A percentile compares a stretch with the other conserved stretches of the same genome.
Evolutionary conservation across 1,139 yeast species (phyloP).

Genomic region (Suhomyces choctaworum): DNA sequence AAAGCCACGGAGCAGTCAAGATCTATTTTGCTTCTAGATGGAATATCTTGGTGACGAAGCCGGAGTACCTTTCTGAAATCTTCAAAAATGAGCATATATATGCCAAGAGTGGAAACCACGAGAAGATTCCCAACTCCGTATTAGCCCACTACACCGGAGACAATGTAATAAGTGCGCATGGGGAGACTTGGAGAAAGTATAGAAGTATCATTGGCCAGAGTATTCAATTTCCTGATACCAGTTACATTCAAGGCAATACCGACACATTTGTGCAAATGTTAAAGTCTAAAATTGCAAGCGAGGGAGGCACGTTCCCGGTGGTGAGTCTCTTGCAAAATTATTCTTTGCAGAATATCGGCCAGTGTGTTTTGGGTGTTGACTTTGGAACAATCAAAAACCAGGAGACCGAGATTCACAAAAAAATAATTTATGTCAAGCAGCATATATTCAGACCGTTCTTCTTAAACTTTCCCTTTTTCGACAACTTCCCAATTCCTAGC

Average conservation of each 20-base stretch:
- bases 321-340: slow-evolving; percentile 48
- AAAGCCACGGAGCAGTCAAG: slow-evolving; percentile 55
- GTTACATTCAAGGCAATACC: slow-evolving; percentile 37
- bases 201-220: slow-evolving; percentile 48
- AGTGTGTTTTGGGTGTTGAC: slow-evolving; percentile 52
- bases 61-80: slow-evolving; percentile 47
- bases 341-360: slow-evolving; percentile 52
- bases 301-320: slow-evolving; percentile 23
- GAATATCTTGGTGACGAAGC: slow-evolving; percentile 56
- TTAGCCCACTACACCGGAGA: slow-evolving; percentile 61
- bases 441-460: slow-evolving; percentile 59
- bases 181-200: slow-evolving; percentile 52
- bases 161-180: slow-evolving; percentile 62
- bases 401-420: slow-evolving; percentile 37
- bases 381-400: slow-evolving; percentile 30
- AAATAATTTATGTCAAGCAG: slow-evolving; percentile 46
- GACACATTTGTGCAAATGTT: slow-evolving; percentile 22
- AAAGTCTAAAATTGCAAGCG: slow-evolving; percentile 9
- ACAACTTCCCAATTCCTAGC: slow-evolving; percentile 50
- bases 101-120: slow-evolving; percentile 62
- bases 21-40: slow-evolving; percentile 63
- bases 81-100: slow-evolving; percentile 51
- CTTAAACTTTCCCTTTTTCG: slow-evolving; percentile 57
- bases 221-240: slow-evolving; percentile 50
- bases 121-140: slow-evolving; percentile 58